phyloP scores from a whole-genome alignment of 139 green algal species.

The Haematococcus lacustris region DNA sequence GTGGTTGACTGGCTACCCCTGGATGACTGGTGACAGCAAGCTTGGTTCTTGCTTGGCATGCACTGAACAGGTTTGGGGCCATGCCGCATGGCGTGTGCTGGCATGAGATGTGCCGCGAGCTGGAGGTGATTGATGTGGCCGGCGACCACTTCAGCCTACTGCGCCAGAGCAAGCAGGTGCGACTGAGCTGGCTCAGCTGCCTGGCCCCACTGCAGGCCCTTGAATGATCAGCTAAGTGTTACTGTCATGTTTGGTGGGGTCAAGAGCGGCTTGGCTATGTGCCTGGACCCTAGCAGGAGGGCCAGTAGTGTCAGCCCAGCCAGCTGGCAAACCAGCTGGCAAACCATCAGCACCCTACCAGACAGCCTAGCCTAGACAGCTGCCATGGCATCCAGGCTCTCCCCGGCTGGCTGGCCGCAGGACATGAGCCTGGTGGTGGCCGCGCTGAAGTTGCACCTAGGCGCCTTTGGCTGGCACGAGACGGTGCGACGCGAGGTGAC shows the following conservation, averaged over 20 bases:
- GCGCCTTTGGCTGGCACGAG: slow-evolving; percentile 44
- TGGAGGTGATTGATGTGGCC: slow-evolving; percentile 61
- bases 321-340: not conserved
- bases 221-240: too few relatives aligned
- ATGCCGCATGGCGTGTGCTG: slow-evolving; percentile 65
- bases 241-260: not conserved
- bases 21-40: not conserved
- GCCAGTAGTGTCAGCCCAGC: not conserved
- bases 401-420: not conserved
- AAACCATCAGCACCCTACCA: not conserved
- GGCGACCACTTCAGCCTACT: slow-evolving; percentile 86
- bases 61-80: not conserved
- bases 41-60: not conserved
- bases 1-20: not conserved
- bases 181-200: too few relatives aligned
- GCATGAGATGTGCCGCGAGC: slow-evolving; percentile 54
- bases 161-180: slow-evolving; percentile 37
- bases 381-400: too few relatives aligned
- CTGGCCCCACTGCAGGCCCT: too few relatives aligned
- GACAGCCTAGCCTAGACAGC: too few relatives aligned
- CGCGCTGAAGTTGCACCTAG: slow-evolving; percentile 41
- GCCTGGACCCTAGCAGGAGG: not conserved
- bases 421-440: slow-evolving; percentile 39
- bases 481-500: slow-evolving; percentile 20
- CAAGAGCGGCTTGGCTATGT: not conserved